Percentiles rank a stretch among this genome's conserved stretches.
phyloP scores from a whole-genome alignment of 2,329 filamentous ascomycete species.

The Botryotinia convoluta region DNA sequence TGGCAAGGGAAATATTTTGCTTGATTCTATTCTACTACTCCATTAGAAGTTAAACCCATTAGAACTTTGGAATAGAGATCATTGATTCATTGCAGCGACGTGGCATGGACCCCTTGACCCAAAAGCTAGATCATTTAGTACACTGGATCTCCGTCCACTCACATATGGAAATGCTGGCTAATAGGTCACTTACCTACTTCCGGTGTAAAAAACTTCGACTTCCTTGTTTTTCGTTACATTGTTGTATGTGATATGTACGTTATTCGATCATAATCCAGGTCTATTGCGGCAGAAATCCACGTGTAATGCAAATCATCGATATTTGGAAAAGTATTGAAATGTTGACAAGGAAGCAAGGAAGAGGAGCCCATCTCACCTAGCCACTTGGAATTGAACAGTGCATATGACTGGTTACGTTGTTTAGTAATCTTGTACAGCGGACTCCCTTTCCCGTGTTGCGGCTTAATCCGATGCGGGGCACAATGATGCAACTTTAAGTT shows the following conservation, averaged over 20 bases:
- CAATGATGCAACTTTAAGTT: slow-evolving; percentile 13
- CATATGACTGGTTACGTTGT: not conserved
- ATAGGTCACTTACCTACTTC: not conserved
- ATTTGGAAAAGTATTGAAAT: not conserved
- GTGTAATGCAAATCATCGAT: not conserved
- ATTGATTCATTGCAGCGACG: not conserved
- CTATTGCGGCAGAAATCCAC: not conserved
- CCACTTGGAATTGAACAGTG: not conserved
- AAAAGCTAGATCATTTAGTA: not conserved
- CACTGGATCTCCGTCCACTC: not conserved
- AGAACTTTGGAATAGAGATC: not conserved
- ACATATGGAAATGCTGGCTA: not conserved
- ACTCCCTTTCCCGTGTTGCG: not conserved
- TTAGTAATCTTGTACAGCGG: not conserved
- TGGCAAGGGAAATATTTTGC: not conserved
- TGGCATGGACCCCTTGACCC: not conserved
- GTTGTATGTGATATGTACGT: not conserved
- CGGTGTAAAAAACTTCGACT: not conserved
- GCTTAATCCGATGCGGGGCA: not conserved
- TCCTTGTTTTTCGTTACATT: not conserved
- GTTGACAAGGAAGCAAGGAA: not conserved
- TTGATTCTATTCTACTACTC: not conserved
- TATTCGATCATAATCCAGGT: not conserved
- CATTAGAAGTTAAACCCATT: not conserved
- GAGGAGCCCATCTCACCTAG: not conserved